Evolutionary conservation across 768 basidiomycete species (phyloP).

Genomic region (Suillus occidentalis): DNA sequence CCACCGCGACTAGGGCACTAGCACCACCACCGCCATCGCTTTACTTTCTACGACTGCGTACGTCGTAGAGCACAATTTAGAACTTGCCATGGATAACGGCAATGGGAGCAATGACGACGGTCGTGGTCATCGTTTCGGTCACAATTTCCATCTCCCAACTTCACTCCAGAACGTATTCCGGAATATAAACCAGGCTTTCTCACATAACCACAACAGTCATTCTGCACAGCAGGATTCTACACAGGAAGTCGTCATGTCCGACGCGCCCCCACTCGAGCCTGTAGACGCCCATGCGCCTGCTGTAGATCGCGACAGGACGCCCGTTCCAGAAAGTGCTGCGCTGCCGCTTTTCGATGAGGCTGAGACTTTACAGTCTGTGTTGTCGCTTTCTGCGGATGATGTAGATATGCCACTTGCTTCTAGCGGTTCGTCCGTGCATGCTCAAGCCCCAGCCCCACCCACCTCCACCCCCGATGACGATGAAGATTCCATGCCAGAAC

Average conservation of each 20-base stretch:
- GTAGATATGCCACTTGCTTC: slow-evolving; percentile 9
- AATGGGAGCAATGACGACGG: slow-evolving; percentile 11
- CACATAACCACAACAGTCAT: slow-evolving; percentile 10
- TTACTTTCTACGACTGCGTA: slow-evolving; percentile 15
- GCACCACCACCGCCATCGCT: background rate
- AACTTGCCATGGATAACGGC: slow-evolving; percentile 9
- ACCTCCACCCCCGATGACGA: slow-evolving; percentile 30
- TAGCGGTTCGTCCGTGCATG: background rate
- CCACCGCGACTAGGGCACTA: slow-evolving; percentile 10
- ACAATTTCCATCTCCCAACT: slow-evolving; percentile 24
- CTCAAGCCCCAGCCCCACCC: slow-evolving; percentile 5
- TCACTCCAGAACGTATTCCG: slow-evolving; percentile 31
- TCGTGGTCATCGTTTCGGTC: slow-evolving; percentile 16
- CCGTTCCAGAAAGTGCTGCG: slow-evolving; percentile 7
- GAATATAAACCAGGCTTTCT: slow-evolving; percentile 33
- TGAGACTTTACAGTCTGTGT: slow-evolving; percentile 8
- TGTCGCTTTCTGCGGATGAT: too few relatives aligned
- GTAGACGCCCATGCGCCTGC: background rate
- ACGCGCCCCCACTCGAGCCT: slow-evolving; percentile 9
- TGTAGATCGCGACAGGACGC: slow-evolving; percentile 3
- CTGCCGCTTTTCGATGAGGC: slow-evolving; percentile 5
- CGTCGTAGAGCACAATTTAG: background rate
- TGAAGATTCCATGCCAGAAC: slow-evolving; percentile 42
- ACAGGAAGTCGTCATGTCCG: background rate
- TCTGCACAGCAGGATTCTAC: background rate